phyloP scores from a whole-genome alignment of 768 basidiomycete species.

The Suillus fuscotomentosus region DNA sequence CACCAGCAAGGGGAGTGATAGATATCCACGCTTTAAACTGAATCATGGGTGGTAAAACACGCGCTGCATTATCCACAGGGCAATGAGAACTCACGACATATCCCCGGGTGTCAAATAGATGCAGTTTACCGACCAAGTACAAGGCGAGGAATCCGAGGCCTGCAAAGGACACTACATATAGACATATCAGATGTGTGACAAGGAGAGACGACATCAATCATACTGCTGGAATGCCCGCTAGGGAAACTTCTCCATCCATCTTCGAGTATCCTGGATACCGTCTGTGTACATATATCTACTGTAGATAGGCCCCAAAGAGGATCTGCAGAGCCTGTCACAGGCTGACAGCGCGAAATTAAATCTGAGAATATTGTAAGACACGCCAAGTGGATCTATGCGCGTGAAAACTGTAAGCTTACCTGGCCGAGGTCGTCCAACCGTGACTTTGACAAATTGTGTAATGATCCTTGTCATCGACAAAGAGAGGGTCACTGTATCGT shows the following conservation, averaged over 20 bases:
- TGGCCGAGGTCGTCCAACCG: constrained; percentile 87
- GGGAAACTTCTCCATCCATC: constrained; percentile 93
- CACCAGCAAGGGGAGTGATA: constrained; percentile 70
- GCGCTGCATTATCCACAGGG: not conserved
- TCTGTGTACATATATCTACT: constrained; percentile 74
- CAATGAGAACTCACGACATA: constrained; percentile 47
- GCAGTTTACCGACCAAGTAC: constrained; percentile 89
- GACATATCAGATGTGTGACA: not conserved
- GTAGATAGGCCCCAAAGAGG: constrained; percentile 70
- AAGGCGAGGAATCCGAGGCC: constrained; percentile 88
- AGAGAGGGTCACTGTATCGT: constrained; percentile 59
- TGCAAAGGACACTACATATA: constrained; percentile 74
- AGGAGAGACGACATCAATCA: constrained; percentile 21
- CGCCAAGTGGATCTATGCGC: not conserved
- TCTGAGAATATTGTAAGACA: constrained; percentile 13
- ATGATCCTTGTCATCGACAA: constrained; percentile 71
- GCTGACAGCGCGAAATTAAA: constrained; percentile 52
- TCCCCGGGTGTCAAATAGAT: constrained; percentile 80
- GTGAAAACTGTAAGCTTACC: constrained; percentile 38
- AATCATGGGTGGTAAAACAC: not conserved
- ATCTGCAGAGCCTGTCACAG: constrained; percentile 59
- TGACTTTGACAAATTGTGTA: constrained; percentile 80
- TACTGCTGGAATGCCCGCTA: constrained; percentile 87
- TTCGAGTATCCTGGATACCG: constrained; percentile 50
- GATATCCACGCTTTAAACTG: constrained; percentile 82